Percentiles rank a stretch among this genome's conserved stretches.
phyloP scores from a whole-genome alignment of 106 monocot species.

The Dendrobium nobile region DNA sequence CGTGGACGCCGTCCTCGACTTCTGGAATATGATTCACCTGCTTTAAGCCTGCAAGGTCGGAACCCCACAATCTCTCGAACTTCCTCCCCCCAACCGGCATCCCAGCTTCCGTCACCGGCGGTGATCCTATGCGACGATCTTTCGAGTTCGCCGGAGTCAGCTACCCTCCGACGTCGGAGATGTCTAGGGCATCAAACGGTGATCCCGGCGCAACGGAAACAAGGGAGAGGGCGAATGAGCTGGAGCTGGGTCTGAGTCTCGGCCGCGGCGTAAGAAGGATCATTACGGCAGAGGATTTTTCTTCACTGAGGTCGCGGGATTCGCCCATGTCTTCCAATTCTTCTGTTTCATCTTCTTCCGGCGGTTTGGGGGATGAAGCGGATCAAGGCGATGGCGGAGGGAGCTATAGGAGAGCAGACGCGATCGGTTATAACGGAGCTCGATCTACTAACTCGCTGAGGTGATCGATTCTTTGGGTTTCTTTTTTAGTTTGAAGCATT shows the following conservation, averaged over 20 bases:
- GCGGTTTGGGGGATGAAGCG: not conserved
- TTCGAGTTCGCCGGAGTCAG: not conserved
- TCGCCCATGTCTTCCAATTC: not conserved
- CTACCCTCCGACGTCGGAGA: not conserved
- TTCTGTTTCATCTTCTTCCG: constrained; percentile 6
- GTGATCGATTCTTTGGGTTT: not conserved
- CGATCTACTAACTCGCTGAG: not conserved
- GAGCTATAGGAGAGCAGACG: not conserved
- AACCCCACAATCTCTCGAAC: not conserved
- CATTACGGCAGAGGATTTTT: constrained; percentile 1
- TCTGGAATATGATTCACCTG: not conserved
- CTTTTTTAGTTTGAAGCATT: not conserved
- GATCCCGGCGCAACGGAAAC: not conserved
- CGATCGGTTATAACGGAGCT: not conserved
- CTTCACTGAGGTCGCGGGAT: not conserved
- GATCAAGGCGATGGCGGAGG: not conserved
- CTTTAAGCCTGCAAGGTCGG: not conserved
- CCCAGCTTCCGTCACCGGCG: not conserved
- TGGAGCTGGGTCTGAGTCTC: constrained; percentile 8
- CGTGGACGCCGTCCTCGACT: not conserved
- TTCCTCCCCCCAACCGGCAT: not conserved
- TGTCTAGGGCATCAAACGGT: constrained; percentile 1
- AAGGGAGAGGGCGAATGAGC: not conserved
- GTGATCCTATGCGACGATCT: not conserved
- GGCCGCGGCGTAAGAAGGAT: not conserved